These are phyloP conservation scores for Breynia disticha DNA, from an alignment of 441 rosid species.

Conservation along the genomic window DNA sequence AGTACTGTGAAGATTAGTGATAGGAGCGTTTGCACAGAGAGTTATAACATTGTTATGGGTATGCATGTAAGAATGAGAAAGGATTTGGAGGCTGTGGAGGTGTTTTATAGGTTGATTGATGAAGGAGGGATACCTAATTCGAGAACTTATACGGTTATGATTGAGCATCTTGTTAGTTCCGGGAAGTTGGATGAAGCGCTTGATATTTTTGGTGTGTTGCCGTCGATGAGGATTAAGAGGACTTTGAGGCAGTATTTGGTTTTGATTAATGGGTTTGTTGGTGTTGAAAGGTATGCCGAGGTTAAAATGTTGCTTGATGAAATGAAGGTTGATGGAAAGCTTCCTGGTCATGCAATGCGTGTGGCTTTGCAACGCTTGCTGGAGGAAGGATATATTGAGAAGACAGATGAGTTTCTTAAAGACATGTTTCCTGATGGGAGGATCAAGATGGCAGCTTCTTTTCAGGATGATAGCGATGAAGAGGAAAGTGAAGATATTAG, in stretches of 20 bases:
- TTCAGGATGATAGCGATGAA: slow-evolving; percentile 28
- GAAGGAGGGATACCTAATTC: slow-evolving; percentile 77
- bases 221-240: slow-evolving; percentile 69
- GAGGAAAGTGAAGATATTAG: slow-evolving; percentile 26
- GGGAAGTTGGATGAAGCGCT: slow-evolving; percentile 56
- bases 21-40: slow-evolving; percentile 50
- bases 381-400: slow-evolving; percentile 48
- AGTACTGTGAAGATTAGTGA: slow-evolving; percentile 14
- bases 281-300: slow-evolving; percentile 33
- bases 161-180: slow-evolving; percentile 53
- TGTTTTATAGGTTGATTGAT: slow-evolving; percentile 43
- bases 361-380: slow-evolving; percentile 44
- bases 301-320: slow-evolving; percentile 49
- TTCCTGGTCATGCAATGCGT: slow-evolving; percentile 51
- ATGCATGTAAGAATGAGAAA: slow-evolving; percentile 33
- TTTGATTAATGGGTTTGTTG: slow-evolving; percentile 45
- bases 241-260: slow-evolving; percentile 56
- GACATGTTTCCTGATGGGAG: slow-evolving; percentile 71
- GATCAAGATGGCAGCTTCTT: slow-evolving; percentile 35
- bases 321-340: slow-evolving; percentile 60
- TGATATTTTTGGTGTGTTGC: slow-evolving; percentile 50
- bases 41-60: slow-evolving; percentile 56
- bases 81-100: slow-evolving; percentile 39
- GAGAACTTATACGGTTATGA: slow-evolving; percentile 68
- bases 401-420: slow-evolving; percentile 33